phyloP scores from a whole-genome alignment of 1,139 yeast species.

The Kodamaea ohmeri region DNA sequence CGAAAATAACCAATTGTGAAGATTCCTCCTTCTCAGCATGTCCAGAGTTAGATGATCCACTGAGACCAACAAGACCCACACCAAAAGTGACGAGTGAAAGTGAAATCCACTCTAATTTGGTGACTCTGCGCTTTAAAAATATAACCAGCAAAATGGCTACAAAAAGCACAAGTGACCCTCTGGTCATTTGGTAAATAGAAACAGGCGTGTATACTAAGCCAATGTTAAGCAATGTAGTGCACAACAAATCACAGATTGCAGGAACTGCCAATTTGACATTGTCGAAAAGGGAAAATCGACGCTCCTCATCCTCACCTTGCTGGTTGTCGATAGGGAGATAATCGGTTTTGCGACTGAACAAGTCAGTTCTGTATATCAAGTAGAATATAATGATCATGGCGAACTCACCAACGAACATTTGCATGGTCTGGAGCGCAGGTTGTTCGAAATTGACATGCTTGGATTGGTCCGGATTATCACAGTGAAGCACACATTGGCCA shows the following conservation, averaged over 20 bases:
- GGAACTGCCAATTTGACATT: constrained; percentile 51
- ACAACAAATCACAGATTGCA: constrained; percentile 67
- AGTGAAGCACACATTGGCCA: constrained; percentile 65
- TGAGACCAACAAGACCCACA: constrained; percentile 68
- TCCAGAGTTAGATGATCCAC: constrained; percentile 46
- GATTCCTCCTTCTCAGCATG: constrained; percentile 17
- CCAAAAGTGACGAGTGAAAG: constrained; percentile 62
- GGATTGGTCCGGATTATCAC: constrained; percentile 43
- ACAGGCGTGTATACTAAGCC: constrained; percentile 77
- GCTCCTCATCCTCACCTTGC: constrained; percentile 10
- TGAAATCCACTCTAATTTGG: constrained; percentile 68
- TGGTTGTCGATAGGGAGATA: constrained; percentile 18
- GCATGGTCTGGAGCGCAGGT: constrained; percentile 77
- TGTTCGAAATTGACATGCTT: constrained; percentile 58
- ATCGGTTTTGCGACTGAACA: constrained; percentile 14
- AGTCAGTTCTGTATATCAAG: constrained; percentile 24
- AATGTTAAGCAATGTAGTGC: constrained; percentile 73
- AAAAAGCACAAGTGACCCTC: constrained; percentile 75
- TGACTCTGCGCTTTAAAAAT: constrained; percentile 55
- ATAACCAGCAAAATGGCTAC: constrained; percentile 71
- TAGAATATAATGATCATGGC: constrained; percentile 49
- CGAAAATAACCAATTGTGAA: constrained; percentile 40
- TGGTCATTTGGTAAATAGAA: constrained; percentile 81
- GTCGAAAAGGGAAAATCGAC: constrained; percentile 19
- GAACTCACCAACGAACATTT: constrained; percentile 78